phyloP scores from a whole-genome alignment of 2,329 filamentous ascomycete genomes.

The Ceratocystis variospora region DNA sequence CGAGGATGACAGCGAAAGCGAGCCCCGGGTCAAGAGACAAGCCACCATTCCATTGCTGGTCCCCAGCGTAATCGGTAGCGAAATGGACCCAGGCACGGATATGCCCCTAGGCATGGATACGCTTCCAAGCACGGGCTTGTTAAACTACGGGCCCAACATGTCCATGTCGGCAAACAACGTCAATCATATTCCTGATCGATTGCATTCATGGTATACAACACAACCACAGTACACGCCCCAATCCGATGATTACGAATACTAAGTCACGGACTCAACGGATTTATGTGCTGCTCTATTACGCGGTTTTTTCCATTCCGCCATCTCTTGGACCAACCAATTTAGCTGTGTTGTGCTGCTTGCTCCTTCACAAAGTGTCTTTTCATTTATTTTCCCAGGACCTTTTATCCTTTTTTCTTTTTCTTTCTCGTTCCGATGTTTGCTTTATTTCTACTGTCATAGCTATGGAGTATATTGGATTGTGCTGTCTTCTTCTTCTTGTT shows the following conservation, averaged over 20 bases:
- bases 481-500: neutral
- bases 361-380: neutral
- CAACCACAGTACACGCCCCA: neutral
- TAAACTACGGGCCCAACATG: neutral
- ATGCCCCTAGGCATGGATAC: neutral
- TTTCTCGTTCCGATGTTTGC: neutral
- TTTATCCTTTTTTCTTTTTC: neutral
- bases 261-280: neutral
- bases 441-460: neutral
- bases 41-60: slow-evolving; percentile 16
- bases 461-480: neutral
- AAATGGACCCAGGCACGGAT: neutral
- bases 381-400: neutral
- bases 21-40: slow-evolving; percentile 36
- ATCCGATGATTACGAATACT: neutral
- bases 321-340: neutral
- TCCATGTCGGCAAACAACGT: neutral
- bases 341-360: neutral
- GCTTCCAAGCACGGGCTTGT: neutral
- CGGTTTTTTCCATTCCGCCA: neutral
- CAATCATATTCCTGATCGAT: neutral
- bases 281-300: neutral
- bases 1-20: slow-evolving; percentile 37
- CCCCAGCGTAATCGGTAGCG: neutral
- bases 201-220: neutral